Evolutionary conservation across 768 basidiomycete species (phyloP).

Genomic region (Pulveroboletus frians): DNA sequence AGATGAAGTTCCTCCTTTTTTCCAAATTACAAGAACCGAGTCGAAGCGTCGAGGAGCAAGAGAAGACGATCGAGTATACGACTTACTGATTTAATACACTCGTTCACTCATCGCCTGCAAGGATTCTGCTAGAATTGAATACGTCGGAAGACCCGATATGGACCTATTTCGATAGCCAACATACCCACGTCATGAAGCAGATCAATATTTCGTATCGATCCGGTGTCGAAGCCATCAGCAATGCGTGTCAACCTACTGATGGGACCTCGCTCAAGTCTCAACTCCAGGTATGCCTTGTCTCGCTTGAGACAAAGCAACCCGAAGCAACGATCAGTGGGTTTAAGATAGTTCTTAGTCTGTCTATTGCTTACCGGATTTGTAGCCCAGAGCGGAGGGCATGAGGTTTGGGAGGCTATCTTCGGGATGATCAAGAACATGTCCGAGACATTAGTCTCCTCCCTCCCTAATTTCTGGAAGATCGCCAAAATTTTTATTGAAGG

Average conservation of each 20-base stretch:
- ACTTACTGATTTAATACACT: neutral
- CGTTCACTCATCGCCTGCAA: conserved; percentile 30
- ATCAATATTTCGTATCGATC: conserved; percentile 61
- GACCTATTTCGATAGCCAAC: conserved; percentile 94
- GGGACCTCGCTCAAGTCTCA: conserved; percentile 44
- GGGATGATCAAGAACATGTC: conserved; percentile 83
- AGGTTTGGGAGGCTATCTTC: conserved; percentile 76
- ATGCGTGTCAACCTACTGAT: conserved; percentile 29
- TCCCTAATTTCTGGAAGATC: conserved; percentile 94
- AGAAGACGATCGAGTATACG: conserved; percentile 91
- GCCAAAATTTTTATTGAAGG: conserved; percentile 89
- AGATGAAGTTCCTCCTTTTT: conserved; percentile 76
- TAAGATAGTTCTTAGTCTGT: neutral
- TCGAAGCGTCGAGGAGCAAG: conserved; percentile 86
- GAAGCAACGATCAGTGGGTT: conserved; percentile 56
- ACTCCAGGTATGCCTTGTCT: conserved; percentile 53
- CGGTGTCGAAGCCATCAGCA: conserved; percentile 45
- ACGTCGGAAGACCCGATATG: conserved; percentile 87
- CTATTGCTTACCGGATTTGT: neutral
- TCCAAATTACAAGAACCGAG: conserved; percentile 76
- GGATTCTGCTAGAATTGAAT: conserved; percentile 85
- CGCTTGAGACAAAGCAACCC: conserved; percentile 58
- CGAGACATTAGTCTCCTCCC: conserved; percentile 73
- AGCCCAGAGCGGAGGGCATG: conserved; percentile 70
- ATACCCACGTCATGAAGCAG: conserved; percentile 74